These are phyloP conservation scores for Dittrichia graveolens DNA, from an alignment of 129 eudicot species.

Conservation along the genomic window DNA sequence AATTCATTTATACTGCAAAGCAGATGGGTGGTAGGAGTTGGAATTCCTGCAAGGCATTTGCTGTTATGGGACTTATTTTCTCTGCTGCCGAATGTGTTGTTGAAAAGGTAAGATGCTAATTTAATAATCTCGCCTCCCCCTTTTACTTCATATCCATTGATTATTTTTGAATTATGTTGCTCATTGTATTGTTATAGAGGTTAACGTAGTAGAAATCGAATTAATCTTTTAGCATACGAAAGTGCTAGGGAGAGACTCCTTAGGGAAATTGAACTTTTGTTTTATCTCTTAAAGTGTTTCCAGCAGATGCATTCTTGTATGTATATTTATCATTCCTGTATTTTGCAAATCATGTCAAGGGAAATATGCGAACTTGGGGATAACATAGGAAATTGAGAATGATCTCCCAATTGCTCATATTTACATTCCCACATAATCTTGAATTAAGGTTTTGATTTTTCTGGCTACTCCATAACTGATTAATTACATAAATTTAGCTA, in stretches of 20 bases:
- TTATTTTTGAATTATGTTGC: background rate
- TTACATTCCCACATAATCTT: too few relatives aligned
- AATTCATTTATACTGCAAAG: conserved; percentile 67
- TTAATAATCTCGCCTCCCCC: background rate
- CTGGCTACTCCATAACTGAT: background rate
- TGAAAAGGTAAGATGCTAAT: conserved; percentile 58
- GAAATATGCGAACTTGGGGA: background rate
- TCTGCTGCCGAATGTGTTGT: conserved; percentile 92
- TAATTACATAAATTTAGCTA: background rate
- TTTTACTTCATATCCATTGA: background rate
- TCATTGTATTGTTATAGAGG: background rate
- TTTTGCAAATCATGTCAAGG: background rate
- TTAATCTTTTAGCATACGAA: background rate
- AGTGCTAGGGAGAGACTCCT: background rate
- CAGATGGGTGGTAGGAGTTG: conserved; percentile 95
- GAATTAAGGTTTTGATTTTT: too few relatives aligned
- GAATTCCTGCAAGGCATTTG: conserved; percentile 90
- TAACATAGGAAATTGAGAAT: too few relatives aligned
- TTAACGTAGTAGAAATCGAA: background rate
- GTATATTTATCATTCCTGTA: background rate
- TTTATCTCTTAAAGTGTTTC: background rate
- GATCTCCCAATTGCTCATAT: too few relatives aligned
- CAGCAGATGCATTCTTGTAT: background rate
- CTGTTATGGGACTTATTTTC: conserved; percentile 84
- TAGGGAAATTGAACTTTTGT: background rate